These are phyloP conservation scores for Colletotrichum sansevieriae DNA, from an alignment of 2,329 filamentous ascomycete species.

Conservation along the genomic window DNA sequence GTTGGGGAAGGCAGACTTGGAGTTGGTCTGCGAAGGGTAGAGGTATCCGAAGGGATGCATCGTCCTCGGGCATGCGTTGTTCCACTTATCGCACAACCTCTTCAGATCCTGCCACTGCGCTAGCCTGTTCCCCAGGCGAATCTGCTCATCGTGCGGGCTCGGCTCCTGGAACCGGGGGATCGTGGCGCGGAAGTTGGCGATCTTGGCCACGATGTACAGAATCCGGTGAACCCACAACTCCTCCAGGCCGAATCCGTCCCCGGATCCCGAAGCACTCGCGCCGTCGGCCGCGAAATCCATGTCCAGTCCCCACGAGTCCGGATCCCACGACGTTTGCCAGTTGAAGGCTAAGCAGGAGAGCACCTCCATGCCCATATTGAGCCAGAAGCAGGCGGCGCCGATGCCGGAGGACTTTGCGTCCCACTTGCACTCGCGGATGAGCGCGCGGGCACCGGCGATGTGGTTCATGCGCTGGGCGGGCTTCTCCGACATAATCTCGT, in stretches of 20 bases:
- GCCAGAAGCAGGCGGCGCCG: slow-evolving; percentile 92
- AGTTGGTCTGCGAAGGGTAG: slow-evolving; percentile 73
- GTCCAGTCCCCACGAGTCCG: slow-evolving; percentile 89
- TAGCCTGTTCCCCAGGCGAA: slow-evolving; percentile 73
- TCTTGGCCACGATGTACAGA: slow-evolving; percentile 87
- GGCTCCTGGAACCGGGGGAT: slow-evolving; percentile 72
- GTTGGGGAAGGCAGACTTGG: slow-evolving; percentile 85
- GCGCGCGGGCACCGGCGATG: slow-evolving; percentile 83
- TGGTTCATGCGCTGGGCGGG: slow-evolving; percentile 88
- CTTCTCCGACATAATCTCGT: slow-evolving; percentile 90
- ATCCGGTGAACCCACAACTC: slow-evolving; percentile 92
- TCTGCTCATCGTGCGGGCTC: slow-evolving; percentile 73
- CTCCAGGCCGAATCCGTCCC: slow-evolving; percentile 67
- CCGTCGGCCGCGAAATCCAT: slow-evolving; percentile 69
- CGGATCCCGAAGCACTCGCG: slow-evolving; percentile 42
- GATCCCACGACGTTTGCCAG: slow-evolving; percentile 89
- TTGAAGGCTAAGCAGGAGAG: slow-evolving; percentile 88
- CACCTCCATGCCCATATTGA: slow-evolving; percentile 93
- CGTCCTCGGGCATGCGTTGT: slow-evolving; percentile 80
- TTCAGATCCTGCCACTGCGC: slow-evolving; percentile 86
- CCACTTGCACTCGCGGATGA: slow-evolving; percentile 93
- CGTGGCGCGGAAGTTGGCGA: slow-evolving; percentile 85
- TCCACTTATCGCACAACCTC: slow-evolving; percentile 86
- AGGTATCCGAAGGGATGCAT: slow-evolving; percentile 90
- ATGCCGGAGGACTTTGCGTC: slow-evolving; percentile 83